Conservation (phyloP, 2,329 filamentous ascomycete species). For the Macrophomina pseudophaseolina region DNA sequence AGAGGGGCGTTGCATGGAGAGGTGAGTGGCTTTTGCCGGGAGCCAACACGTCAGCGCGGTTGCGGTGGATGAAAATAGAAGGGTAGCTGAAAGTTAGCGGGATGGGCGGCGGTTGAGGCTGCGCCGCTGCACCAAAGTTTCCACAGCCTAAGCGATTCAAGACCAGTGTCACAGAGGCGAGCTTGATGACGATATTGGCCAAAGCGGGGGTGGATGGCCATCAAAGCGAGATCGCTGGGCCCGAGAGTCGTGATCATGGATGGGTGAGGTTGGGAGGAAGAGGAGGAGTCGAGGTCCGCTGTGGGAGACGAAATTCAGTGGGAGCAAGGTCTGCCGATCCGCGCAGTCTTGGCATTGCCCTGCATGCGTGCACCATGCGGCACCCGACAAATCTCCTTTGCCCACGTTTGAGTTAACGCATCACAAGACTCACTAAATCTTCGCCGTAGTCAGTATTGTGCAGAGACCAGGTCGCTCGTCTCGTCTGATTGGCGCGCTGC, state of each 20-base stretch:
- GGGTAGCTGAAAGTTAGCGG: background rate
- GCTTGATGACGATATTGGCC: background rate
- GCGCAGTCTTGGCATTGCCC: background rate
- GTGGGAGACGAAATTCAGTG: background rate
- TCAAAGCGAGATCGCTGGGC: background rate
- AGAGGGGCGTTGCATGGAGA: background rate
- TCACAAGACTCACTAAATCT: no score
- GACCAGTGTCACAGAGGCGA: background rate
- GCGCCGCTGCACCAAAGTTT: background rate
- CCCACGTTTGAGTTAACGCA: no score
- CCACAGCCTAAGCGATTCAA: background rate
- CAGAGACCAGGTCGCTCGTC: no score
- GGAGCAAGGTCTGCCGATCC: background rate
- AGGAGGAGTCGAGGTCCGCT: background rate
- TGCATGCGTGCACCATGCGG: background rate
- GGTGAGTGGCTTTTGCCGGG: background rate
- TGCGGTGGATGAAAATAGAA: background rate
- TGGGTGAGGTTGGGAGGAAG: background rate
- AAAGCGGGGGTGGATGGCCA: background rate
- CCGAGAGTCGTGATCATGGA: background rate
- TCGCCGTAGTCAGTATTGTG: no score
- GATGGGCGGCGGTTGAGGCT: background rate
- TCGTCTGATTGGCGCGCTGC: no score
- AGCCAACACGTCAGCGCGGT: slow-evolving; percentile 1
- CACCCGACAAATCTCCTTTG: no score